Conservation (phyloP, 2,329 filamentous ascomycete genomes). For the Xylariaceae sp. region DNA sequence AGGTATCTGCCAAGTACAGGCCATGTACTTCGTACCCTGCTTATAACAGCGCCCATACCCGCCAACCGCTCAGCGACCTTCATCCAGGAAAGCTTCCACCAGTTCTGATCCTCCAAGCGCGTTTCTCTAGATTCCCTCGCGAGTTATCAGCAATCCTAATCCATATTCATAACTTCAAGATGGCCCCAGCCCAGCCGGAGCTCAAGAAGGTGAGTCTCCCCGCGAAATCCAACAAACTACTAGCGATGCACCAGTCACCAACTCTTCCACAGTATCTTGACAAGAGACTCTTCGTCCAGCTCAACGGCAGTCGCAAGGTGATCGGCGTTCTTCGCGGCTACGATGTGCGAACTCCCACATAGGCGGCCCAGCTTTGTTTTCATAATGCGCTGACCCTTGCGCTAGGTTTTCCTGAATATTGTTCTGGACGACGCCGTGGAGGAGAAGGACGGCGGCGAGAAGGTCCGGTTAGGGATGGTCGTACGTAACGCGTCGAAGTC, state of each 20-base stretch:
- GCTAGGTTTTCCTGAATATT: slow-evolving; percentile 93
- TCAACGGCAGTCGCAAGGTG: slow-evolving; percentile 97
- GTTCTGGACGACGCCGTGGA: slow-evolving; percentile 96
- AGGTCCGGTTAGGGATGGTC: slow-evolving; percentile 86
- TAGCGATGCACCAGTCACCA: slow-evolving; percentile 13
- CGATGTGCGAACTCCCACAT: slow-evolving; percentile 61
- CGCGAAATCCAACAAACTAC: slow-evolving; percentile 4
- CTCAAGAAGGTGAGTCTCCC: slow-evolving; percentile 76
- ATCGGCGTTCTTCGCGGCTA: slow-evolving; percentile 92
- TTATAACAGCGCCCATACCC: background rate
- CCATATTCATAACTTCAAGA: slow-evolving; percentile 45
- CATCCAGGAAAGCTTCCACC: slow-evolving; percentile 10
- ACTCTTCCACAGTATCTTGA: slow-evolving; percentile 76
- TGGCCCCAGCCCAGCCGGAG: slow-evolving; percentile 98
- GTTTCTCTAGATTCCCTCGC: slow-evolving; percentile 10
- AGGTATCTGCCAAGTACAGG: background rate
- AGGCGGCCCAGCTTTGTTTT: background rate
- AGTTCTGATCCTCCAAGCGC: slow-evolving; percentile 8
- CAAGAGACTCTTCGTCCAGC: slow-evolving; percentile 95
- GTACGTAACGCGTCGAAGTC: slow-evolving; percentile 49
- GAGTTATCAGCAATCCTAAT: slow-evolving; percentile 1
- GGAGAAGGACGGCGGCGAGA: slow-evolving; percentile 88
- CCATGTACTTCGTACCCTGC: background rate
- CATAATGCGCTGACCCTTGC: slow-evolving; percentile 20
- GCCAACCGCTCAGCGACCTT: slow-evolving; percentile 2